phyloP scores from a whole-genome alignment of 2,329 filamentous ascomycete species.

The Penicillium occitanis region DNA sequence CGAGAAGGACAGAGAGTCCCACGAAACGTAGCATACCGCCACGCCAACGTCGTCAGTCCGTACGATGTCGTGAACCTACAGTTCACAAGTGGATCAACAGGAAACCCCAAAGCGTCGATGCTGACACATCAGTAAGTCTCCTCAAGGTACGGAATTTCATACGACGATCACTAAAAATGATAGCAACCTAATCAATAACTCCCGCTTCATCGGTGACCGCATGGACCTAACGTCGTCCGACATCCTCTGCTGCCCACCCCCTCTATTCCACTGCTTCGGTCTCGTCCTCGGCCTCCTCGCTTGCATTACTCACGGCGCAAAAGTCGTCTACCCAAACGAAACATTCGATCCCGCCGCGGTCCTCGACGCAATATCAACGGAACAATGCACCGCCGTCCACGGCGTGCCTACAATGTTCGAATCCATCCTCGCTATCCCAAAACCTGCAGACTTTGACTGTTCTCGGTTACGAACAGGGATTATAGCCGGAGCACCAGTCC shows the following conservation, averaged over 20 bases:
- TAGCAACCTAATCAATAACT: conserved; percentile 59
- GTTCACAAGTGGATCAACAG: conserved; percentile 74
- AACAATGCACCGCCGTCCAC: conserved; percentile 71
- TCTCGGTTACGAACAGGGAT: conserved; percentile 69
- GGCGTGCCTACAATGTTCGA: conserved; percentile 86
- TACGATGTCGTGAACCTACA: conserved; percentile 72
- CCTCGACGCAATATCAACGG: conserved; percentile 64
- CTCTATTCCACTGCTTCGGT: conserved; percentile 83
- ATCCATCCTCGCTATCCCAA: conserved; percentile 55
- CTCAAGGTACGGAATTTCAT: neutral
- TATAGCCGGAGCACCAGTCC: conserved; percentile 75
- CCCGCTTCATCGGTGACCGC: conserved; percentile 70
- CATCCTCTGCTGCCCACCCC: conserved; percentile 75
- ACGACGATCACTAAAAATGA: neutral
- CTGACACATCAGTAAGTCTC: conserved; percentile 63
- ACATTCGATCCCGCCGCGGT: conserved; percentile 69
- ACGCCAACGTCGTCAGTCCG: conserved; percentile 58
- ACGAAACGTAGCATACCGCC: conserved; percentile 53
- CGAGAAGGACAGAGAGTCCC: conserved; percentile 52
- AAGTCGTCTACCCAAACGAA: conserved; percentile 73
- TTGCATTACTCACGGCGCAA: conserved; percentile 70
- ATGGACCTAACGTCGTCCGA: conserved; percentile 68
- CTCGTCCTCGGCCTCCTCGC: conserved; percentile 74
- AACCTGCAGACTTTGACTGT: conserved; percentile 49
- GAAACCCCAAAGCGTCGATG: conserved; percentile 72